Base-by-base conservation (phyloP, 2,329 filamentous ascomycete species). In the Exophiala bonariae region DNA sequence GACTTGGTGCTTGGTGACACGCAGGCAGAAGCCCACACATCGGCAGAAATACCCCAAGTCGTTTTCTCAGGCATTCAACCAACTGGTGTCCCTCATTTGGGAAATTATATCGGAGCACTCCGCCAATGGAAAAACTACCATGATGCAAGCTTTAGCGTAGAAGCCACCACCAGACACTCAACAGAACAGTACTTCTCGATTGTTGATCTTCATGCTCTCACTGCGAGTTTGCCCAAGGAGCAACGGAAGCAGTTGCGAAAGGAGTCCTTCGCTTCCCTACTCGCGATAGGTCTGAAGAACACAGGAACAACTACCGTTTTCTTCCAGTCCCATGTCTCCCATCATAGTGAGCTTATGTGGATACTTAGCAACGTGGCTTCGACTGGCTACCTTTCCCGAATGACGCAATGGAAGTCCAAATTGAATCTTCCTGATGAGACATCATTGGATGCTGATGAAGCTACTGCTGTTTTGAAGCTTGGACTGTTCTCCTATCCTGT, bases 331-430 rank as follows among this genome's bases (percentile, higher is more conserved):
- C 76, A 80, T 44, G 83, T 91, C 2, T 76, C 83, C 14, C 83
- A 85, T 37, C 93, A 97, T 70, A 74, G 87, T 3, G 91, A 97
- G 68, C 77, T 99, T 54, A 95, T 96, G 87, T 99, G 93, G 93
- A 90, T 97, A 62, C 72, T 99, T 52, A 92, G 89, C 63, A 96
- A 91, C 57, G 87, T 87, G 42, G 88, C 93, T 18, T 92, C 88
- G 4, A 90, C 93, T 68, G 93, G 93, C 31, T 95, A 96, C 69
- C 74, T 99, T n/a, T 86, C 86, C 8, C 79, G 93, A n/a, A 99
- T 99, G 93, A 97, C 93, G 20, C 93, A 97, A 68, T 99, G 93
- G 91, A 99, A 89, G 86, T 88, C 81, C 66, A 95, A 95, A 67
- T 71, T 93, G 14, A 75, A 82, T 16, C 66, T 90, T 16, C 69